Conservation (phyloP, 768 basidiomycete species). For the Mrakia hoshinonis region DNA sequence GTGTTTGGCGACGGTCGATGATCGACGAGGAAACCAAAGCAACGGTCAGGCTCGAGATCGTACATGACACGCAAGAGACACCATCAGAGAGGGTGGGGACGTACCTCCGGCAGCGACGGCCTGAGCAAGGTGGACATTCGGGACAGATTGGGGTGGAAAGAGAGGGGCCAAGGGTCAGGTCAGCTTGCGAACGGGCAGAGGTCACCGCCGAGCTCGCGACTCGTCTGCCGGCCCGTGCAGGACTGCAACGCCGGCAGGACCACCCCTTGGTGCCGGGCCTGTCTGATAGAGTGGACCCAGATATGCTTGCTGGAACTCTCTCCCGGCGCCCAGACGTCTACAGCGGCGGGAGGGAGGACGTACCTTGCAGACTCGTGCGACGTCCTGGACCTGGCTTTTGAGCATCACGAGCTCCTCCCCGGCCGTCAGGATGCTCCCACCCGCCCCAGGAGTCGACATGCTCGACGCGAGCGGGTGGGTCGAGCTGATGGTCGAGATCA, state of each 20-base stretch:
- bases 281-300: too few relatives aligned
- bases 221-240: too few relatives aligned
- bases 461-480: background rate
- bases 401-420: conserved; percentile 63
- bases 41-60: background rate
- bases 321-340: background rate
- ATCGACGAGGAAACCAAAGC: conserved; percentile 39
- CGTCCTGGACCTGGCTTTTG: conserved; percentile 75
- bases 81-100: background rate
- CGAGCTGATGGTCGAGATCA: background rate
- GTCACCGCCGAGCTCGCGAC: background rate
- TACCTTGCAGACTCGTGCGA: conserved; percentile 65
- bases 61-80: too few relatives aligned
- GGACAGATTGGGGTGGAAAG: background rate
- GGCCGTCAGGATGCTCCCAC: background rate
- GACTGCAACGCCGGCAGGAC: too few relatives aligned
- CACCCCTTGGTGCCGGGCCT: too few relatives aligned
- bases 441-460: background rate
- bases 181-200: background rate
- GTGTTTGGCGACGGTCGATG: conserved; percentile 45
- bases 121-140: background rate
- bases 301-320: background rate
- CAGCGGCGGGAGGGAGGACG: conserved; percentile 2
- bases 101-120: conserved; percentile 18
- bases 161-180: background rate